Conservation (phyloP, 257 asterid species). For the Pogostemon cablin region DNA sequence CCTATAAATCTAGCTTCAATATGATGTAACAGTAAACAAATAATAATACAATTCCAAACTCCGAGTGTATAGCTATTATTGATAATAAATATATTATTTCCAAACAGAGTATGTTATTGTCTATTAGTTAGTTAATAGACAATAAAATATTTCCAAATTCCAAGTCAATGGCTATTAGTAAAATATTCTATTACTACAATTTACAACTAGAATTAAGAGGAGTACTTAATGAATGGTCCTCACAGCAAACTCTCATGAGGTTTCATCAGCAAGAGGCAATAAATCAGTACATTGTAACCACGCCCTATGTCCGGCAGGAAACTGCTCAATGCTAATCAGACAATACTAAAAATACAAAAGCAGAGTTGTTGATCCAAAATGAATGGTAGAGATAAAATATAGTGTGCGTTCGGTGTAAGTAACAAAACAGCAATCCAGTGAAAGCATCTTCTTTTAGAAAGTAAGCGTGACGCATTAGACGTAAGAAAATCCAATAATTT, state of each 20-base stretch:
- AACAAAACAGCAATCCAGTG: not conserved
- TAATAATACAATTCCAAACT: too few relatives aligned
- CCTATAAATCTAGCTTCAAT: constrained; percentile 13
- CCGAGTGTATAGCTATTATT: too few relatives aligned
- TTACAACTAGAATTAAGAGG: too few relatives aligned
- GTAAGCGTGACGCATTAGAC: not conserved
- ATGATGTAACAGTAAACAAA: not conserved
- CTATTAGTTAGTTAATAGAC: too few relatives aligned
- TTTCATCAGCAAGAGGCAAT: constrained; percentile 7
- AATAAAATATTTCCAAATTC: not conserved
- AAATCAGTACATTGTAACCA: not conserved
- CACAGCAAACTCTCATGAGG: constrained; percentile 11
- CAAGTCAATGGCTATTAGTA: not conserved
- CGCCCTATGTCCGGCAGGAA: not conserved
- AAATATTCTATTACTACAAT: not conserved
- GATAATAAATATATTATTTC: too few relatives aligned
- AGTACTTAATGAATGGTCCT: not conserved
- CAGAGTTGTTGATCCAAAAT: constrained; percentile 12
- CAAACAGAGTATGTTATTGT: too few relatives aligned
- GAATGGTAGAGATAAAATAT: constrained; percentile 1
- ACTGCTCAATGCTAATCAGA: not conserved
- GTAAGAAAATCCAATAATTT: too few relatives aligned
- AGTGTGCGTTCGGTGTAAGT: not conserved
- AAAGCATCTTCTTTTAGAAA: too few relatives aligned
- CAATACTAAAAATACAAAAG: not conserved